A percentile compares a stretch with the other conserved stretches of the same genome.
Conservation (phyloP, 2,329 filamentous ascomycete species). For the Phaeosphaeria sp. region DNA sequence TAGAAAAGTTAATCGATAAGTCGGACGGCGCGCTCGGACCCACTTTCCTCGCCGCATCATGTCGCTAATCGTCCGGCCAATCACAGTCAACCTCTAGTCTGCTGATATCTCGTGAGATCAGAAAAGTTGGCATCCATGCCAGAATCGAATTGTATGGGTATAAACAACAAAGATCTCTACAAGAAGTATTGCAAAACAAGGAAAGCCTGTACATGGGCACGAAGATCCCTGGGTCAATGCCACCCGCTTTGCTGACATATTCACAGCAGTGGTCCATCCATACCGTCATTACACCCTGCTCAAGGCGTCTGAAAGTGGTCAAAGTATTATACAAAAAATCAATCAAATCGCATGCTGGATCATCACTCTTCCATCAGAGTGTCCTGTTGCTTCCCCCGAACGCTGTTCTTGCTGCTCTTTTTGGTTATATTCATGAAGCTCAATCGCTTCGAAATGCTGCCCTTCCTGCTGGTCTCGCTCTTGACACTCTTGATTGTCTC, state of each 20-base stretch:
- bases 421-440: conserved; percentile 79
- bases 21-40: not conserved
- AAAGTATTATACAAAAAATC: conserved; percentile 1
- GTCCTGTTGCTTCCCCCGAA: conserved; percentile 32
- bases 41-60: not conserved
- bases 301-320: not conserved
- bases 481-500: conserved; percentile 49
- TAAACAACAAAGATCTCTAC: conserved; percentile 1
- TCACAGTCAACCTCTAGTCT: not conserved
- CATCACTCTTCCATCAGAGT: conserved; percentile 43
- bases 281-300: not conserved
- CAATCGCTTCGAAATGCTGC: conserved; percentile 75
- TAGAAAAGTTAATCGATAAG: conserved; percentile 21
- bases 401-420: conserved; percentile 67
- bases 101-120: too few species aligned
- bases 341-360: not conserved
- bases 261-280: not conserved
- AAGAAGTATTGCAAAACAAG: conserved; percentile 1
- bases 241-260: too few species aligned
- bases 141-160: conserved; percentile 8
- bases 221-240: not conserved
- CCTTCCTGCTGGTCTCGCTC: conserved; percentile 53
- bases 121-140: not conserved
- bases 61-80: not conserved
- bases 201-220: not conserved